Conservation (phyloP, 2,329 filamentous ascomycete species). For the Fusarium fujikuroi region DNA sequence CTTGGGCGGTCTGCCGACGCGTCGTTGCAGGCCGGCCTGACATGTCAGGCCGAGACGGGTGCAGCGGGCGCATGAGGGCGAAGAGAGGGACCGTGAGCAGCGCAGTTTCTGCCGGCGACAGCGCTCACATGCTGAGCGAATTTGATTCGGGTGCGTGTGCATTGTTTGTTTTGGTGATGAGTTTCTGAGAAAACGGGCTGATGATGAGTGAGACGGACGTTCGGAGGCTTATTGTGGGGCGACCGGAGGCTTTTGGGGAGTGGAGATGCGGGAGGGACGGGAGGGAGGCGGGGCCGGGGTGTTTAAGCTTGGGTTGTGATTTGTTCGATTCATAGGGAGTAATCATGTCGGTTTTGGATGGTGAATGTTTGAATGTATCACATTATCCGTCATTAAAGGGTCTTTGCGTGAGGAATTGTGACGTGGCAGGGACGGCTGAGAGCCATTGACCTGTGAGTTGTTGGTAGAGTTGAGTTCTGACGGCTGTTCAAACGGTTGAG, state of each 20-base stretch:
- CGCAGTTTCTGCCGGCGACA: slow-evolving; percentile 49
- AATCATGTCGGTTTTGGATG: background rate
- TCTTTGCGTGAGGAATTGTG: background rate
- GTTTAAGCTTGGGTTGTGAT: background rate
- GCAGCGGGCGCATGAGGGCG: slow-evolving; percentile 45
- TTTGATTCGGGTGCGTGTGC: slow-evolving; percentile 48
- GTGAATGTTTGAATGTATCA: background rate
- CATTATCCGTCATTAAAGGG: background rate
- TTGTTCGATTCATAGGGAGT: background rate
- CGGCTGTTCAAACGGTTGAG: background rate
- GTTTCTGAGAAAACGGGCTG: background rate
- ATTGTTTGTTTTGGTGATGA: slow-evolving; percentile 5
- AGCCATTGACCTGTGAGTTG: background rate
- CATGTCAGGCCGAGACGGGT: slow-evolving; percentile 45
- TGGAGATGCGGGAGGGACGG: background rate
- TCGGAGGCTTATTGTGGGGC: slow-evolving; percentile 34
- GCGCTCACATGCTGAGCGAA: slow-evolving; percentile 49
- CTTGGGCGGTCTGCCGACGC: slow-evolving; percentile 47
- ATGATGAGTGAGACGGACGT: background rate
- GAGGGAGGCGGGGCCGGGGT: background rate
- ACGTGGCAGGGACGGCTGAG: background rate
- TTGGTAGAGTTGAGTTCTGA: background rate
- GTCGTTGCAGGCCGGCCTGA: slow-evolving; percentile 45
- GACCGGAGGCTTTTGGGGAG: slow-evolving; percentile 31
- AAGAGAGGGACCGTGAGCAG: slow-evolving; percentile 42